A percentile compares a stretch with the other conserved stretches of the same genome.
These are phyloP conservation scores for Podospora conica DNA, from an alignment of 495 filamentous ascomycete species.

Conservation along the genomic window DNA sequence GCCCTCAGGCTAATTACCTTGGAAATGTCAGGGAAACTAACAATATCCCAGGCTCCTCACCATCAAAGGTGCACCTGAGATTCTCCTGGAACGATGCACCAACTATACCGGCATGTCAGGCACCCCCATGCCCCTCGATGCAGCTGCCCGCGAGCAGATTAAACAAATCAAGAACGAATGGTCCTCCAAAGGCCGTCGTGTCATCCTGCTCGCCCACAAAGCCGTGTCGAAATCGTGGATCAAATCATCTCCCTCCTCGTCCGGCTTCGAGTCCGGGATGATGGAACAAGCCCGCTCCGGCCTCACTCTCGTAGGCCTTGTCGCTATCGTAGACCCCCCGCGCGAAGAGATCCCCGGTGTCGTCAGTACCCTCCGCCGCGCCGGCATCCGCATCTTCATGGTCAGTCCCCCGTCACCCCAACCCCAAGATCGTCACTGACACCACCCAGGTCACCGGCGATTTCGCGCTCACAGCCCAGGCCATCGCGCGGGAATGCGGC, in stretches of 20 bases:
- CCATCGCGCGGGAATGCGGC: conserved; percentile 60
- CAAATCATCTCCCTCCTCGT: conserved; percentile 28
- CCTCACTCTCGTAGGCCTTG: conserved; percentile 55
- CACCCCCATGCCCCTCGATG: conserved; percentile 37
- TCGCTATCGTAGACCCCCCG: conserved; percentile 63
- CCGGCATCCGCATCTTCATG: conserved; percentile 63
- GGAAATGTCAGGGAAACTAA: not conserved
- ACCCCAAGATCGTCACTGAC: not conserved
- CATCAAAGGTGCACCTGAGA: conserved; percentile 62
- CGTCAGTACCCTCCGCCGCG: conserved; percentile 49
- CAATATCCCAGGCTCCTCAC: conserved; percentile 36
- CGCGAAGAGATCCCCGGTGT: conserved; percentile 59
- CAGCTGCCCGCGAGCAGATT: conserved; percentile 32
- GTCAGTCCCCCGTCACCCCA: conserved; percentile 4
- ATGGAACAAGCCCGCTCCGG: conserved; percentile 40
- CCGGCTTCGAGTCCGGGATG: conserved; percentile 49
- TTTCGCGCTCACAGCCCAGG: conserved; percentile 61
- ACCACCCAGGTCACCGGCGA: conserved; percentile 60
- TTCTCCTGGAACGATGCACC: conserved; percentile 51
- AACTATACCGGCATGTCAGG: conserved; percentile 45
- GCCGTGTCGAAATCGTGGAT: conserved; percentile 35
- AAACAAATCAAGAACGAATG: conserved; percentile 53
- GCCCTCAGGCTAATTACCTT: not conserved
- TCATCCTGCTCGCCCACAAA: conserved; percentile 60
- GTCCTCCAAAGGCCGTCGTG: conserved; percentile 58